Evolutionary conservation across 1,284 basidiomycete genomes (phyloP).

Genomic region (Puccinia coronata): DNA sequence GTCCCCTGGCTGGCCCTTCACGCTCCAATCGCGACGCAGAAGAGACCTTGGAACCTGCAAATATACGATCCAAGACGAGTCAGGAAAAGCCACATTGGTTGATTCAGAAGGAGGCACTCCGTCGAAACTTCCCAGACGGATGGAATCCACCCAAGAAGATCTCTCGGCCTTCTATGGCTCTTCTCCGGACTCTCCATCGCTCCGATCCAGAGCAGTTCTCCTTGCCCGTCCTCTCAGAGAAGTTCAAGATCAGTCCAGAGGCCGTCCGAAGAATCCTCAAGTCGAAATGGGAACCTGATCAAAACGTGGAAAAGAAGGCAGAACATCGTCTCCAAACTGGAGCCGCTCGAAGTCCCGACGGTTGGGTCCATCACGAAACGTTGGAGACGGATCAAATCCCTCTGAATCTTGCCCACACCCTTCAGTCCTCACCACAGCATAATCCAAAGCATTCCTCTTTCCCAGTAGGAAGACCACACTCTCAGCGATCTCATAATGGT

Average conservation of each 20-base stretch:
- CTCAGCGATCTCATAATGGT: not conserved
- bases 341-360: not conserved
- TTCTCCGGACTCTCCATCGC: conserved; percentile 71
- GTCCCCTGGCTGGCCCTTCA: conserved; percentile 8
- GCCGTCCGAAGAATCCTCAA: conserved; percentile 79
- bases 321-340: not conserved
- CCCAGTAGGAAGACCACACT: too few species aligned
- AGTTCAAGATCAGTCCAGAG: conserved; percentile 81
- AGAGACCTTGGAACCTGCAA: not conserved
- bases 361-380: conserved; percentile 44
- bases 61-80: not conserved
- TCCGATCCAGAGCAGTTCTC: conserved; percentile 71
- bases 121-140: conserved; percentile 69
- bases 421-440: conserved; percentile 8
- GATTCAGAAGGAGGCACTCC: conserved; percentile 66
- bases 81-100: conserved; percentile 44
- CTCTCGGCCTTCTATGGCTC: conserved; percentile 87
- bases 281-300: conserved; percentile 73
- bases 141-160: conserved; percentile 85
- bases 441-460: not conserved
- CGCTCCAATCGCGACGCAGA: not conserved
- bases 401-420: conserved; percentile 25
- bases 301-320: conserved; percentile 7
- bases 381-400: conserved; percentile 43
- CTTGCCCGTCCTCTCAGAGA: conserved; percentile 71